Conservation (phyloP, 129 eudicot genomes). For the Flaveria ramosissima region DNA sequence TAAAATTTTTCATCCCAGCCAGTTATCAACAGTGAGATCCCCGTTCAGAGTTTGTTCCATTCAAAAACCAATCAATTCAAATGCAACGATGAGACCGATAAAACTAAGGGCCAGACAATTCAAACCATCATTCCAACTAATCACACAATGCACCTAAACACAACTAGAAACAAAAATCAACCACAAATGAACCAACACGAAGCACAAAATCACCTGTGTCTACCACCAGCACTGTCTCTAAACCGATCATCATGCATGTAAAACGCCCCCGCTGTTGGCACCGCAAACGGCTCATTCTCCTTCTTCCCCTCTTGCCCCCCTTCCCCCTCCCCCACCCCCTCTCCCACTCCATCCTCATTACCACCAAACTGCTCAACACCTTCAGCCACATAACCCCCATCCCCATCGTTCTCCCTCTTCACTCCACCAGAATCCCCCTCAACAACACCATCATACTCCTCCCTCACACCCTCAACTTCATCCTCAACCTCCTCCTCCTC, state of each 20-base stretch:
- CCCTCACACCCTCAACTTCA: constrained; percentile 16
- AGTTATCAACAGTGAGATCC: not conserved
- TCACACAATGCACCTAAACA: not conserved
- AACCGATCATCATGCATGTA: constrained; percentile 98
- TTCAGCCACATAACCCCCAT: constrained; percentile 29
- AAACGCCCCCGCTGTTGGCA: constrained; percentile 94
- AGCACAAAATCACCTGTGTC: constrained; percentile 61
- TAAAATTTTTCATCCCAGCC: not conserved
- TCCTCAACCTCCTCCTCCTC: constrained; percentile 45
- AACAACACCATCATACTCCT: constrained; percentile 21
- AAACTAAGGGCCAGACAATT: constrained; percentile 6
- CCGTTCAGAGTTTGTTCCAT: not conserved
- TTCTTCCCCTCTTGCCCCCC: constrained; percentile 61
- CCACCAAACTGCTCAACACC: constrained; percentile 32
- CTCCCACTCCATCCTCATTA: constrained; percentile 25
- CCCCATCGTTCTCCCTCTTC: constrained; percentile 31
- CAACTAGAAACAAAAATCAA: not conserved
- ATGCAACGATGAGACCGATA: not conserved
- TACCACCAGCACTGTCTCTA: constrained; percentile 67
- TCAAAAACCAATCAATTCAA: not conserved
- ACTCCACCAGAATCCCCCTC: constrained; percentile 34
- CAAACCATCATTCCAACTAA: not conserved
- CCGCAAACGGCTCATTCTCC: constrained; percentile 83
- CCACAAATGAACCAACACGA: not conserved
- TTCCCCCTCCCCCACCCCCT: constrained; percentile 7